These are phyloP conservation scores for Cupressus sempervirens DNA, from an alignment of 75 land plant species.

Conservation along the genomic window DNA sequence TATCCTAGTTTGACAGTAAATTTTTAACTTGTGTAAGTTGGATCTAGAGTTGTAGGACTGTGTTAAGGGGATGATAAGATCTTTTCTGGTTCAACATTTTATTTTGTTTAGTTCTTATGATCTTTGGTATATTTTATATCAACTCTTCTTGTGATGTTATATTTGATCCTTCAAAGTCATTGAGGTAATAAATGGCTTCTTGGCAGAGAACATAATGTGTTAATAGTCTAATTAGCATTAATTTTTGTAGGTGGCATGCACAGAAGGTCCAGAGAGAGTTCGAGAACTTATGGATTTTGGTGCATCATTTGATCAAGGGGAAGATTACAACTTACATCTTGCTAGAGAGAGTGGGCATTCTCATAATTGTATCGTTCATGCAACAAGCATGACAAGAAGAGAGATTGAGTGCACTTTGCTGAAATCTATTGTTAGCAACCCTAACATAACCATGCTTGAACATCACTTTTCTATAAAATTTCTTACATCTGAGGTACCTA, in stretches of 20 bases:
- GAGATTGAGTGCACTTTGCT: conserved; percentile 95
- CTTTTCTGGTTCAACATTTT: too few species aligned
- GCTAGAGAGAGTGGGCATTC: conserved; percentile 99
- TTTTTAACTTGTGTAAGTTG: too few species aligned
- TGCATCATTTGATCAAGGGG: conserved; percentile 98
- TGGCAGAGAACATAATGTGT: not conserved
- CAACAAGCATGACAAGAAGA: conserved; percentile 98
- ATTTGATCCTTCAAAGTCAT: too few species aligned
- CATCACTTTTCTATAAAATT: conserved; percentile 97
- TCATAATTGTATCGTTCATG: conserved; percentile 94
- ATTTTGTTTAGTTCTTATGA: too few species aligned
- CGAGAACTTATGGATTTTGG: conserved; percentile 92
- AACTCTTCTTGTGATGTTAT: too few species aligned
- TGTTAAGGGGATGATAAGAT: too few species aligned
- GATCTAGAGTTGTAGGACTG: too few species aligned
- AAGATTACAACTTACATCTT: conserved; percentile 93
- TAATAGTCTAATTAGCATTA: not conserved
- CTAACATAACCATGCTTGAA: conserved; percentile 70
- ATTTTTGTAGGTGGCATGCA: conserved; percentile 78
- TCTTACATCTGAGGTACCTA: conserved; percentile 68
- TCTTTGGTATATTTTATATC: too few species aligned
- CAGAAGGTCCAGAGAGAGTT: conserved; percentile 96
- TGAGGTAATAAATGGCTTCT: not conserved
- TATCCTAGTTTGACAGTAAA: too few species aligned
- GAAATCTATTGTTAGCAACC: conserved; percentile 62